Percentiles rank a stretch among this genome's conserved stretches.
Conservation (phyloP, 495 filamentous ascomycete genomes). For the Pseudomonodictys pantanalensis region DNA sequence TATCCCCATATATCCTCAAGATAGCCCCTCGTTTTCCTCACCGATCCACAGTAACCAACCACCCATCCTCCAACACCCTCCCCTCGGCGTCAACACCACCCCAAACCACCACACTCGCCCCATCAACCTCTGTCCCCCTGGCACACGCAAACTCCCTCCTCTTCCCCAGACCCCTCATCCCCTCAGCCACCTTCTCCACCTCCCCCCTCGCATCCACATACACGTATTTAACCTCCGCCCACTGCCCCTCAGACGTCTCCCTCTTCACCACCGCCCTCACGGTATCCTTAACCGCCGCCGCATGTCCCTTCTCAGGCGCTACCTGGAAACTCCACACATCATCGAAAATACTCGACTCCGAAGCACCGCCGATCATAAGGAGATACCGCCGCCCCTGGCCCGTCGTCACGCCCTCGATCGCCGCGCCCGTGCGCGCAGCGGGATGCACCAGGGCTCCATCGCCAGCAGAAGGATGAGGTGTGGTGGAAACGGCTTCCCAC, state of each 20-base stretch:
- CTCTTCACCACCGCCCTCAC: constrained; percentile 24
- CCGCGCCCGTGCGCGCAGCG: constrained; percentile 19
- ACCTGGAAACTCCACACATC: constrained; percentile 45
- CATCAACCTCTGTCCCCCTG: constrained; percentile 39
- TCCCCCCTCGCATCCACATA: constrained; percentile 32
- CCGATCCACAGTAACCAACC: constrained; percentile 39
- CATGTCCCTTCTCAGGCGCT: constrained; percentile 49
- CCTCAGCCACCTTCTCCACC: constrained; percentile 27
- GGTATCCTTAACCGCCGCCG: constrained; percentile 53
- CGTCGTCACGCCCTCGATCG: constrained; percentile 33
- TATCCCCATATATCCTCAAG: too few species aligned
- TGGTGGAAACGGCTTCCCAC: constrained; percentile 21
- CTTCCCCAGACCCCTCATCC: constrained; percentile 26
- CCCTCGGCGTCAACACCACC: constrained; percentile 36
- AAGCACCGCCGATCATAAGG: constrained; percentile 32
- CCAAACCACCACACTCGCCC: constrained; percentile 39
- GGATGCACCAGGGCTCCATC: neutral
- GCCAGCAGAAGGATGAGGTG: neutral
- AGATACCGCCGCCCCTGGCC: constrained; percentile 42
- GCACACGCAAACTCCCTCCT: constrained; percentile 32
- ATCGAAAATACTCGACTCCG: constrained; percentile 21
- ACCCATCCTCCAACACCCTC: constrained; percentile 37
- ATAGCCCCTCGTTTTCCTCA: too few species aligned
- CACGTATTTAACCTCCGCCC: constrained; percentile 47
- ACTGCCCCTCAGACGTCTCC: constrained; percentile 43